A percentile compares a stretch with the other conserved stretches of the same genome.
Evolutionary conservation across 1,284 basidiomycete species (phyloP).

Genomic region (Sporisorium scitamineum): DNA sequence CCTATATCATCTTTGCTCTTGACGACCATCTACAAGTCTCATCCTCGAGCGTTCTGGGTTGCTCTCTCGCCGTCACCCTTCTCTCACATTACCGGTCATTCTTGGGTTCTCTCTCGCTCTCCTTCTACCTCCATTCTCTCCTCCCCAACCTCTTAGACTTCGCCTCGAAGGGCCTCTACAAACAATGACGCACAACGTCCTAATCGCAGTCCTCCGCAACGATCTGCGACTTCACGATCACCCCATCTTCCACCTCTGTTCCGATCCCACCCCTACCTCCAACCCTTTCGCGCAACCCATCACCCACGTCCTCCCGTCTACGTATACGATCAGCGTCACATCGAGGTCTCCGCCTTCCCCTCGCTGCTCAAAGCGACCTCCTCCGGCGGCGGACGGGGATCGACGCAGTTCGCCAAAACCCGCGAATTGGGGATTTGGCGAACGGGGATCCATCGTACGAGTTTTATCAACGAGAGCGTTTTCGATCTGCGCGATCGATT

Average conservation of each 20-base stretch:
- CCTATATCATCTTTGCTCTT: constrained; percentile 2
- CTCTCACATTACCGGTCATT: too few relatives aligned
- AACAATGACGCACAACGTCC: constrained; percentile 45
- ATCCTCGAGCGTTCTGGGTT: too few relatives aligned
- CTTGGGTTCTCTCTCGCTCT: background rate
- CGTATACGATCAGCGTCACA: constrained; percentile 55
- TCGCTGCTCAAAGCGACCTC: constrained; percentile 35
- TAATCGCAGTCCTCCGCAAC: constrained; percentile 55
- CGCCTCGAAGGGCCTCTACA: background rate
- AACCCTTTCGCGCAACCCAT: constrained; percentile 43
- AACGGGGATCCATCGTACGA: constrained; percentile 48
- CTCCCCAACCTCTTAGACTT: too few relatives aligned
- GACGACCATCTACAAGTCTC: too few relatives aligned
- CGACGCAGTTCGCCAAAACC: constrained; percentile 47
- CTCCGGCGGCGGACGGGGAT: constrained; percentile 22
- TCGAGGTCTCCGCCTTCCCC: constrained; percentile 58
- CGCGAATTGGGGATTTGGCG: constrained; percentile 53
- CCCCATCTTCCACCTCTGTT: constrained; percentile 56
- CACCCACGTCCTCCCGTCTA: constrained; percentile 63
- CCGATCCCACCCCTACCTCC: constrained; percentile 33
- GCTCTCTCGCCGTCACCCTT: too few relatives aligned
- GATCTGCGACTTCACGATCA: constrained; percentile 63
- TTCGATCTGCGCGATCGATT: constrained; percentile 53
- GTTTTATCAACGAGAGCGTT: constrained; percentile 56
- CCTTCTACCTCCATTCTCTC: constrained; percentile 9